A percentile compares a stretch with the other conserved stretches of the same genome.
These are phyloP conservation scores for Chlorociboria aeruginascens DNA, from an alignment of 495 filamentous ascomycete species.

Conservation along the genomic window DNA sequence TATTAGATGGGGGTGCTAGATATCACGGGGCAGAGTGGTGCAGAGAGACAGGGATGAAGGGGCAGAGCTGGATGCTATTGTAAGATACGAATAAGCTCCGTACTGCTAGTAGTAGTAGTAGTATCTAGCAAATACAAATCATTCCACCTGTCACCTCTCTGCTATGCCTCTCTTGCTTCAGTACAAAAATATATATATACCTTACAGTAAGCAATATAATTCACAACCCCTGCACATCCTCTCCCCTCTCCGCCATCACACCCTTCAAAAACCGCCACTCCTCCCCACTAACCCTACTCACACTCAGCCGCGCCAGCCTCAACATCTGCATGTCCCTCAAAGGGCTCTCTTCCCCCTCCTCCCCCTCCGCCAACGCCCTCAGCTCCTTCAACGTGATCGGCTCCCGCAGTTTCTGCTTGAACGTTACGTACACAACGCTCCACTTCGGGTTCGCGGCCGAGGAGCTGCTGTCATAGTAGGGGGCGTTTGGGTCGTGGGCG, in stretches of 20 bases:
- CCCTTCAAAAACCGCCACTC: constrained; percentile 76
- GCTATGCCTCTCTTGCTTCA: too few relatives aligned
- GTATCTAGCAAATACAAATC: too few relatives aligned
- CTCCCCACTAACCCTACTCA: constrained; percentile 55
- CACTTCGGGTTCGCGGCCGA: constrained; percentile 72
- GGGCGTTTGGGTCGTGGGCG: constrained; percentile 63
- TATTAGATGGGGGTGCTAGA: too few relatives aligned
- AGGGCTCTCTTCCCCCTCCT: constrained; percentile 40
- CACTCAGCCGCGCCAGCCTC: constrained; percentile 69
- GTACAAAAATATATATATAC: neutral
- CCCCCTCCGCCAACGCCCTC: constrained; percentile 37
- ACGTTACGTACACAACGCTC: constrained; percentile 80
- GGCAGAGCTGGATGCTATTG: too few relatives aligned
- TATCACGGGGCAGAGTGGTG: too few relatives aligned
- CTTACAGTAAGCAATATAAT: neutral
- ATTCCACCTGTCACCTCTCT: too few relatives aligned
- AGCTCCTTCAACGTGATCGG: constrained; percentile 64
- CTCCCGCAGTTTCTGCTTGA: constrained; percentile 66
- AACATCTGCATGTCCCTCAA: constrained; percentile 79
- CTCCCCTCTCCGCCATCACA: constrained; percentile 30
- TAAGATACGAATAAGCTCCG: too few relatives aligned
- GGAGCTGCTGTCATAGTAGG: constrained; percentile 70
- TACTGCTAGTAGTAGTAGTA: too few relatives aligned
- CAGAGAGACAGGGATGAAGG: too few relatives aligned
- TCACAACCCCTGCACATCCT: neutral